phyloP scores from a whole-genome alignment of 768 basidiomycete genomes.

The Panaeolus cyanescens region DNA sequence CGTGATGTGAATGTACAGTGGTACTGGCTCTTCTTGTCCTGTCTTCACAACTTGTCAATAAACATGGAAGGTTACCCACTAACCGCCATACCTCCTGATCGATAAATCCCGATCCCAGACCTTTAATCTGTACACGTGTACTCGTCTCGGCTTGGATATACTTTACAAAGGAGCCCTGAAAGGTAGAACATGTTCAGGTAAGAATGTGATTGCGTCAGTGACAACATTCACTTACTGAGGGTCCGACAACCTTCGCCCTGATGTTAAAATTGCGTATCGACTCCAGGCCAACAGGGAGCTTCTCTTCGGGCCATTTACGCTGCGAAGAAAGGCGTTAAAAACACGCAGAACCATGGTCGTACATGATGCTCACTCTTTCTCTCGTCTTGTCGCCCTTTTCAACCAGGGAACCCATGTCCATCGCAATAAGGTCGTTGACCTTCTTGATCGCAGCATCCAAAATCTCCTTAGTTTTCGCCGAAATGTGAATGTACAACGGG shows the following conservation, averaged over 20 bases:
- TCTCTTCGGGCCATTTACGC: slow-evolving; percentile 99
- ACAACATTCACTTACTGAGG: slow-evolving; percentile 59
- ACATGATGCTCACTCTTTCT: slow-evolving; percentile 53
- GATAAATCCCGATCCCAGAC: slow-evolving; percentile 91
- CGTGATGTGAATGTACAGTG: slow-evolving; percentile 93
- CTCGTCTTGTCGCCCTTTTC: slow-evolving; percentile 70
- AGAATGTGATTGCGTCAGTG: neutral
- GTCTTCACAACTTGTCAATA: slow-evolving; percentile 47
- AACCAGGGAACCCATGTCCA: slow-evolving; percentile 81
- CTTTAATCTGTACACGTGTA: slow-evolving; percentile 97
- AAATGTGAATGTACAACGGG: slow-evolving; percentile 91
- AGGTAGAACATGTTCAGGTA: neutral
- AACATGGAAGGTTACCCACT: too few species aligned
- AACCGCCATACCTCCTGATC: slow-evolving; percentile 43
- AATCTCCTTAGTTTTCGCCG: slow-evolving; percentile 68
- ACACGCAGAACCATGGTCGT: neutral
- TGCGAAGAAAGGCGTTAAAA: slow-evolving; percentile 25
- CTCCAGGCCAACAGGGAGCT: slow-evolving; percentile 86
- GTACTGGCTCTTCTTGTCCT: slow-evolving; percentile 83
- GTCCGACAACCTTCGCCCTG: slow-evolving; percentile 96
- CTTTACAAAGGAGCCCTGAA: slow-evolving; percentile 94
- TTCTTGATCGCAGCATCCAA: slow-evolving; percentile 70
- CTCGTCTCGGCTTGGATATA: slow-evolving; percentile 97
- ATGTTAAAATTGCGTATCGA: slow-evolving; percentile 96
- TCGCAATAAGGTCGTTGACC: slow-evolving; percentile 69